Conservation (phyloP, 1,284 basidiomycete species). For the Cystobasidiaceae sp. region DNA sequence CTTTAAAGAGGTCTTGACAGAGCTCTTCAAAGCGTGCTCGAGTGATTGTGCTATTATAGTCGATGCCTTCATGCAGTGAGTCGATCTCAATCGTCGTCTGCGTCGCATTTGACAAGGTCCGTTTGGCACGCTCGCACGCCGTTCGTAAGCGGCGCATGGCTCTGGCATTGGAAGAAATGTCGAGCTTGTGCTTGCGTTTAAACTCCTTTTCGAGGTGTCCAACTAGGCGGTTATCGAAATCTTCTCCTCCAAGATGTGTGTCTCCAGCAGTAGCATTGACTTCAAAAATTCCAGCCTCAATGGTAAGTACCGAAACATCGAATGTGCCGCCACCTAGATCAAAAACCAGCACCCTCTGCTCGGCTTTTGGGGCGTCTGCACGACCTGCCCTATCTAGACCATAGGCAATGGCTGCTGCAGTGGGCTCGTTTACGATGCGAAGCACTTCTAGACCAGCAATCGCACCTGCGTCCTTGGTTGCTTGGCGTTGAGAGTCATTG, state of each 20-base stretch:
- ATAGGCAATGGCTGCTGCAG: slow-evolving; percentile 90
- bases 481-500: slow-evolving; percentile 94
- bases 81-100: slow-evolving; percentile 95
- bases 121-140: slow-evolving; percentile 97
- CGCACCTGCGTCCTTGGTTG: slow-evolving; percentile 87
- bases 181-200: slow-evolving; percentile 98
- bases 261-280: slow-evolving; percentile 99
- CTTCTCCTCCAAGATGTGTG: slow-evolving; percentile 97
- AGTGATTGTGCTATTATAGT: slow-evolving; percentile 97
- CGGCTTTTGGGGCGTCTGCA: slow-evolving; percentile 63
- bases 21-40: slow-evolving; percentile 98
- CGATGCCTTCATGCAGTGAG: slow-evolving; percentile 92
- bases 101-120: slow-evolving; percentile 90
- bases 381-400: slow-evolving; percentile 81
- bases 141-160: slow-evolving; percentile 94
- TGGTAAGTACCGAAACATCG: slow-evolving; percentile 95
- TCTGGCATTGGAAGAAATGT: slow-evolving; percentile 85
- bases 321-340: slow-evolving; percentile 99
- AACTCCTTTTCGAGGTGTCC: slow-evolving; percentile 98
- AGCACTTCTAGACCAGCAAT: slow-evolving; percentile 87
- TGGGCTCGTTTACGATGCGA: slow-evolving; percentile 95
- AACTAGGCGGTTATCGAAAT: slow-evolving; percentile 95
- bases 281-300: slow-evolving; percentile 98
- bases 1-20: slow-evolving; percentile 93
- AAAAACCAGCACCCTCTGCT: slow-evolving; percentile 93